Conservation (phyloP, 1,284 basidiomycete species). For the Ustilago nuda region DNA sequence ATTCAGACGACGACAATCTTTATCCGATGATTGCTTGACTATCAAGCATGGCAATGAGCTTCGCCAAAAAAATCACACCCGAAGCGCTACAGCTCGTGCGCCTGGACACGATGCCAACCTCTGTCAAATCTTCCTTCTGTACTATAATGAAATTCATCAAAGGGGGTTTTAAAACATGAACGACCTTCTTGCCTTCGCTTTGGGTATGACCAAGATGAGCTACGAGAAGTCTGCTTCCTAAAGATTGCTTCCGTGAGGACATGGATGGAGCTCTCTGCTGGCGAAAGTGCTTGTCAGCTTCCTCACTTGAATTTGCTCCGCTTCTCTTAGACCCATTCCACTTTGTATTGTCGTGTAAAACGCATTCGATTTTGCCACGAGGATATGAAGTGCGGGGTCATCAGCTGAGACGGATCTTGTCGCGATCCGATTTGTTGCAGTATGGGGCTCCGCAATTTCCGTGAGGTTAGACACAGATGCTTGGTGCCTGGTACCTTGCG, state of each 20-base stretch:
- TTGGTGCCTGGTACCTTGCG: slow-evolving; percentile 1
- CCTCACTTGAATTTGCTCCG: not conserved
- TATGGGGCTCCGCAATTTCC: not conserved
- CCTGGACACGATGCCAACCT: too few species aligned
- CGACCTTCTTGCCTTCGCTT: not conserved
- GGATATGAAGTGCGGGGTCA: not conserved
- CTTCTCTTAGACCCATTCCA: too few species aligned
- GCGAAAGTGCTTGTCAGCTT: not conserved
- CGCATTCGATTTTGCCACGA: not conserved
- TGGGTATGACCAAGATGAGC: not conserved
- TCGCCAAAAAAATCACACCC: not conserved
- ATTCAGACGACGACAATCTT: slow-evolving; percentile 49
- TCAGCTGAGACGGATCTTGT: not conserved
- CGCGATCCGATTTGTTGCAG: not conserved
- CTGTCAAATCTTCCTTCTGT: not conserved
- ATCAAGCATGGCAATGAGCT: not conserved
- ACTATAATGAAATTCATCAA: not conserved
- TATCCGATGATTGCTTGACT: slow-evolving; percentile 43
- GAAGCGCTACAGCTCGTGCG: too few species aligned
- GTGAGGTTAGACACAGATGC: not conserved
- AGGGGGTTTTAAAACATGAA: not conserved
- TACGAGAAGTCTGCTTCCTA: not conserved
- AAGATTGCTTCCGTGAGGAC: not conserved
- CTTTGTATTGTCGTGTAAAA: too few species aligned
- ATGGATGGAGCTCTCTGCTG: not conserved